Percentiles rank a stretch among this genome's conserved stretches.
phyloP scores from a whole-genome alignment of 352 stramenopile species.

The Pythium chondricola region DNA sequence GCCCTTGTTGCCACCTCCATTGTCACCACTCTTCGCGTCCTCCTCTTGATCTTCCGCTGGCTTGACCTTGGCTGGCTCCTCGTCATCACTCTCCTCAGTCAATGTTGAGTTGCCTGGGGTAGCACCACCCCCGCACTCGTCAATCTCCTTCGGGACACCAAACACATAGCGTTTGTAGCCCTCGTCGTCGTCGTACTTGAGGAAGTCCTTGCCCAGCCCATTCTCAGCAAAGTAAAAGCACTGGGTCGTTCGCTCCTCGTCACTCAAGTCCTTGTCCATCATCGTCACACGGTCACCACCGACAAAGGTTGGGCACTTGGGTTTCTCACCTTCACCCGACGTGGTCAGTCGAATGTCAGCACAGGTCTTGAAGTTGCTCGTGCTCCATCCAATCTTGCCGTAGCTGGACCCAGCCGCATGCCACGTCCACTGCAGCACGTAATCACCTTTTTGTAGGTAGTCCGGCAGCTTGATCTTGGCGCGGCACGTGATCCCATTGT shows the following conservation, averaged over 20 bases:
- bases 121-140: constrained; percentile 29
- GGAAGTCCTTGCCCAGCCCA: constrained; percentile 30
- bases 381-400: constrained; percentile 44
- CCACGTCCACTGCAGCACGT: constrained; percentile 58
- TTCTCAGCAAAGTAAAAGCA: constrained; percentile 63
- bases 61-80: not conserved
- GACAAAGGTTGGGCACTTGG: constrained; percentile 38
- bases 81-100: not conserved
- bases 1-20: not conserved
- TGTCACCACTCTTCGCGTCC: not conserved
- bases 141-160: constrained; percentile 35
- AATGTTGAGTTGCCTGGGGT: constrained; percentile 1
- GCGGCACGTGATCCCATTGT: constrained; percentile 33
- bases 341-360: constrained; percentile 50
- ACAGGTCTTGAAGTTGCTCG: constrained; percentile 41
- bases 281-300: constrained; percentile 47
- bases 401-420: constrained; percentile 40
- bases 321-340: constrained; percentile 19
- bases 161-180: constrained; percentile 39
- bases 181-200: constrained; percentile 42
- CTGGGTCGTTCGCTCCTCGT: constrained; percentile 14
- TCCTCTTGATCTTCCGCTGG: not conserved
- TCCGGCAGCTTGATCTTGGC: constrained; percentile 46
- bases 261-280: constrained; percentile 25
- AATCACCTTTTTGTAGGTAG: constrained; percentile 38